A percentile compares a stretch with the other conserved stretches of the same genome.
Conservation (phyloP, 345 rosid species). For the Alliaria petiolata region DNA sequence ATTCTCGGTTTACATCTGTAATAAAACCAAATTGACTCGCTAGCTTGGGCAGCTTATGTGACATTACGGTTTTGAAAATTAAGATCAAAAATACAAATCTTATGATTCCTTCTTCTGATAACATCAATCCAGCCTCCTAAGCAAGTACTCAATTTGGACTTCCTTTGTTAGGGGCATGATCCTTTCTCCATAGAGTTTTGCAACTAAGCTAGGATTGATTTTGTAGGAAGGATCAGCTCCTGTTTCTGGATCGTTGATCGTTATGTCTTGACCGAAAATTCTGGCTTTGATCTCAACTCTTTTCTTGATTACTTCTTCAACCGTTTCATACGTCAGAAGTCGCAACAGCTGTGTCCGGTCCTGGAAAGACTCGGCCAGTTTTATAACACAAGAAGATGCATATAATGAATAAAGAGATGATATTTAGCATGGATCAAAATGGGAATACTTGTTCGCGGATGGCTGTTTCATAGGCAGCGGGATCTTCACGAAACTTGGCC, state of each 20-base stretch:
- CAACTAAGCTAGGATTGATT: constrained; percentile 54
- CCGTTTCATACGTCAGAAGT: constrained; percentile 44
- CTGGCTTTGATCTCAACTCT: constrained; percentile 59
- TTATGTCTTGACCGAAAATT: constrained; percentile 45
- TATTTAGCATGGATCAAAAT: not conserved
- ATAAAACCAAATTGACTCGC: constrained; percentile 22
- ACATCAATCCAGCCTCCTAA: constrained; percentile 52
- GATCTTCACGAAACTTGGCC: constrained; percentile 55
- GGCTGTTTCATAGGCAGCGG: constrained; percentile 44
- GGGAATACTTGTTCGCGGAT: constrained; percentile 49
- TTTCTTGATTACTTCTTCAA: constrained; percentile 51
- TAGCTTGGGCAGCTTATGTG: not conserved
- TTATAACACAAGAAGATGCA: not conserved
- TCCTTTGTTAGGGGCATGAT: constrained; percentile 72
- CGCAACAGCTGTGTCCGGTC: constrained; percentile 45
- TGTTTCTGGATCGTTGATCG: not conserved
- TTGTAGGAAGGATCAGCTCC: constrained; percentile 44
- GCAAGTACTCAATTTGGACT: constrained; percentile 61
- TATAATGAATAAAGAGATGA: not conserved
- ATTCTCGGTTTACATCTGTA: constrained; percentile 15
- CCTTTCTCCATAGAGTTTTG: constrained; percentile 50
- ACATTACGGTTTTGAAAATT: constrained; percentile 1
- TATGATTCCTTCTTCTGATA: not conserved
- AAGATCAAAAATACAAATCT: constrained; percentile 2
- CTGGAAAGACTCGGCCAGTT: constrained; percentile 33